Base-by-base conservation (phyloP, 1,284 basidiomycete genomes). In the Ganoderma multipileum region DNA sequence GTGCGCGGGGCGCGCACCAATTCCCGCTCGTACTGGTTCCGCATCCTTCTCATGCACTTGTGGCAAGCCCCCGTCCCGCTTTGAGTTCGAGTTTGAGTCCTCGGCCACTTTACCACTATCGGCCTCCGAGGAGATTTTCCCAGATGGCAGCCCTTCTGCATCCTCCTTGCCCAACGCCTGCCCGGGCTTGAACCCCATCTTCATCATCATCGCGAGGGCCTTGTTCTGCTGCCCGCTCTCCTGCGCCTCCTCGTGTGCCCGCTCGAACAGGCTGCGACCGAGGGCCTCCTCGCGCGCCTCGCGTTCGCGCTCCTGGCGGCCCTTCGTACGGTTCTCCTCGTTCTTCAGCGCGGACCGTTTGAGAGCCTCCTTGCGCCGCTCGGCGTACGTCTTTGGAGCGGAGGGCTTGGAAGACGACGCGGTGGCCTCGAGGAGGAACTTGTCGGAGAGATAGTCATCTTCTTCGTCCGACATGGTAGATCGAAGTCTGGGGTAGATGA, bases 161-260 rank as follows among this genome's bases (percentile, higher is more conserved):
- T 71, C 75, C 26, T 77, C 74, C 73, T 79, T 83, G 5, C 94
- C 94, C 44, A 95, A 84, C 2, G 92, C 83, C 78, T 93, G 87
- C 16, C 94, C 94, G 2, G 91, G 89, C 81, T 91, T 91, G 81
- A 94, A 95, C 2, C 94, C 94, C 93, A 95, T 95, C 82, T 92
- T 94, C 85, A 93, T 88, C 93, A 95, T 95, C 84, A 95, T 94
- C 12, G 87, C 86, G 66, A 95, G 82, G 4, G 93, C 93, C 78
- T 94, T 95, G 81, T 87, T 94, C 61, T 79, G 71, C 62, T 74
- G 69, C 26, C 79, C 82, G 1, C 73, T 74, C 63, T 77, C 81
- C 41, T 82, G 83, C 70, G 86, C 84, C 66, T 91, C 90, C 76
- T 92, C 90, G 76, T 86, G 85, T 26, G 90, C 92, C 47, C 87